phyloP scores from a whole-genome alignment of 495 filamentous ascomycete genomes.

The Hypoxylon rickii region DNA sequence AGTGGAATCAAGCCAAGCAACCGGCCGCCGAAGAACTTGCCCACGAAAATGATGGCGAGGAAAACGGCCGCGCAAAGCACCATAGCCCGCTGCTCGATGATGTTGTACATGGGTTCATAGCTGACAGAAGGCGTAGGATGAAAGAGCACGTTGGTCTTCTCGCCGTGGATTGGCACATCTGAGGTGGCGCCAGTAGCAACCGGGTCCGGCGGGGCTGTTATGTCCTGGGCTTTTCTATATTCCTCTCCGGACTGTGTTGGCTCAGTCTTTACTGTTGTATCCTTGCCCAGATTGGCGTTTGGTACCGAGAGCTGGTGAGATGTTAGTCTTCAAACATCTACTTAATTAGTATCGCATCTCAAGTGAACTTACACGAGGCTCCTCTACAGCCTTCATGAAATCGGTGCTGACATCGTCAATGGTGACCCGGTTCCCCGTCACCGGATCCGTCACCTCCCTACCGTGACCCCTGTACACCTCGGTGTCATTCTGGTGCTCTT shows the following conservation, averaged over 20 bases:
- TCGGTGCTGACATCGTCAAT: slow-evolving; percentile 79
- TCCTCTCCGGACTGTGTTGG: slow-evolving; percentile 62
- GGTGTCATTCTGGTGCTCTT: slow-evolving; percentile 46
- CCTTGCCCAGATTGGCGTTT: slow-evolving; percentile 82
- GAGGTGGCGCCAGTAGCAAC: slow-evolving; percentile 77
- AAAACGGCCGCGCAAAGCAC: slow-evolving; percentile 70
- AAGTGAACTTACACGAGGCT: slow-evolving; percentile 61
- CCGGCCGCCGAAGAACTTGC: slow-evolving; percentile 76
- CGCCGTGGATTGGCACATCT: slow-evolving; percentile 92
- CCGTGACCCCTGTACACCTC: slow-evolving; percentile 51
- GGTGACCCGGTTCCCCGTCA: slow-evolving; percentile 80
- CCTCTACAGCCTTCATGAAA: slow-evolving; percentile 70
- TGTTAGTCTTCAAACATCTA: not conserved
- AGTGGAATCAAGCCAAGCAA: slow-evolving; percentile 77
- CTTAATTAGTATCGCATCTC: not conserved
- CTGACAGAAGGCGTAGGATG: slow-evolving; percentile 88
- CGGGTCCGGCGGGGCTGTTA: slow-evolving; percentile 90
- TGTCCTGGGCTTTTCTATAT: slow-evolving; percentile 83
- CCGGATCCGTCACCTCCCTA: slow-evolving; percentile 82
- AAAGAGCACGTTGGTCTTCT: slow-evolving; percentile 95
- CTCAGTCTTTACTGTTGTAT: slow-evolving; percentile 68
- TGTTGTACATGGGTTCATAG: slow-evolving; percentile 81
- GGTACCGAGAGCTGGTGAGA: slow-evolving; percentile 68
- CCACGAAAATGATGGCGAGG: slow-evolving; percentile 73
- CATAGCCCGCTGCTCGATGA: slow-evolving; percentile 72